A percentile compares a stretch with the other conserved stretches of the same genome.
phyloP scores from a whole-genome alignment of 2,329 filamentous ascomycete species.

The Cryoendolithus antarcticus region DNA sequence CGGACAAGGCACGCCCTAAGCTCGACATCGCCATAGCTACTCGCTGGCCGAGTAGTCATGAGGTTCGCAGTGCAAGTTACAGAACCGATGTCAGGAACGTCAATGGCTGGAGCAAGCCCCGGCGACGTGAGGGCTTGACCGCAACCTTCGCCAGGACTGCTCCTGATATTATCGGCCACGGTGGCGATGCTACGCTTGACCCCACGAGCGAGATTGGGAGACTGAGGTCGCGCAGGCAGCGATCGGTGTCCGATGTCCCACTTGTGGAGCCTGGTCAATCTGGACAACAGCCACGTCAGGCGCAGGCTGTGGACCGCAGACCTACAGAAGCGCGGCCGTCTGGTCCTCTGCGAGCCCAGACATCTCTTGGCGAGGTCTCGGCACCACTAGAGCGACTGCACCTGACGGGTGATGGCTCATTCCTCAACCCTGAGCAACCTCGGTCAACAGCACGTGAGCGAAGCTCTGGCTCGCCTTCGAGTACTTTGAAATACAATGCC shows the following conservation, averaged over 20 bases:
- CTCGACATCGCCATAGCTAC: conserved; percentile 39
- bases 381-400: too few relatives aligned
- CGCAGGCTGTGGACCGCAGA: too few relatives aligned
- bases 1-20: conserved; percentile 30
- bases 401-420: too few relatives aligned
- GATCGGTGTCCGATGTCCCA: conserved; percentile 8
- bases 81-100: background rate
- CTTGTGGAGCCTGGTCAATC: too few relatives aligned
- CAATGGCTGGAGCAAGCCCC: conserved; percentile 21
- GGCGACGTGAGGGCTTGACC: conserved; percentile 52
- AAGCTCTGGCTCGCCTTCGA: too few relatives aligned
- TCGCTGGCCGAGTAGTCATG: conserved; percentile 38
- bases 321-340: too few relatives aligned
- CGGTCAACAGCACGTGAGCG: too few relatives aligned
- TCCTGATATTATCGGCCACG: conserved; percentile 78
- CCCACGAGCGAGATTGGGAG: conserved; percentile 60
- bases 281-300: too few relatives aligned
- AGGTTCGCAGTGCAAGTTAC: conserved; percentile 21
- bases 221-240: conserved; percentile 30
- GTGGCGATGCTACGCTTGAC: conserved; percentile 71
- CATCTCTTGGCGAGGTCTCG: too few relatives aligned
- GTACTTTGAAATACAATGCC: conserved; percentile 1
- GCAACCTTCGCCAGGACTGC: conserved; percentile 62
- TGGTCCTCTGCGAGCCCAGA: too few relatives aligned
- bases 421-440: too few relatives aligned